Conservation (phyloP, 768 basidiomycete species). For the Solioccasus polychromus region DNA sequence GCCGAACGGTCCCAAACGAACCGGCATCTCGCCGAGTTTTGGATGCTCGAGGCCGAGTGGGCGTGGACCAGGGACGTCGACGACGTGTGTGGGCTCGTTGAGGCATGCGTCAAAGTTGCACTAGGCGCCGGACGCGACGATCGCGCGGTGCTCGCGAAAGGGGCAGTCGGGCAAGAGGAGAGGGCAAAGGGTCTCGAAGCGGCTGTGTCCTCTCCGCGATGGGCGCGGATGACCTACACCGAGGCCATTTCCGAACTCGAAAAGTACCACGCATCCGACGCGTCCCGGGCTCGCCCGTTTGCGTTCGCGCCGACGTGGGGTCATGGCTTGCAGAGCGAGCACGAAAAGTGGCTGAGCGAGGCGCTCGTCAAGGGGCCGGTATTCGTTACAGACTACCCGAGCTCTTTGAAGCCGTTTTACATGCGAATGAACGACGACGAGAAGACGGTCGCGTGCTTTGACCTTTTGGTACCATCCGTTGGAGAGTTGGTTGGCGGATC, state of each 20-base stretch:
- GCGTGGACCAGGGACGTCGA: slow-evolving; percentile 50
- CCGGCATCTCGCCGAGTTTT: slow-evolving; percentile 96
- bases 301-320: slow-evolving; percentile 65
- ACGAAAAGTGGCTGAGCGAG: slow-evolving; percentile 89
- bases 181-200: slow-evolving; percentile 35
- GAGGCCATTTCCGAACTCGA: slow-evolving; percentile 65
- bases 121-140: slow-evolving; percentile 34
- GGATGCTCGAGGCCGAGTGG: slow-evolving; percentile 99
- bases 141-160: slow-evolving; percentile 32
- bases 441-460: slow-evolving; percentile 88
- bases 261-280: slow-evolving; percentile 29
- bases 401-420: slow-evolving; percentile 87
- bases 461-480: slow-evolving; percentile 81
- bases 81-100: slow-evolving; percentile 54
- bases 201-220: slow-evolving; percentile 41
- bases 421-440: slow-evolving; percentile 71
- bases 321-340: slow-evolving; percentile 75
- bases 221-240: slow-evolving; percentile 77
- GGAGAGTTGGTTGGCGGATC: slow-evolving; percentile 95
- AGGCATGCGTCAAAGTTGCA: slow-evolving; percentile 48
- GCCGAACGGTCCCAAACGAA: slow-evolving; percentile 87
- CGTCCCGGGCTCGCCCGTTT: slow-evolving; percentile 38
- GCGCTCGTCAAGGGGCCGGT: slow-evolving; percentile 67
- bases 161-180: slow-evolving; percentile 30
- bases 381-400: slow-evolving; percentile 91